phyloP scores from a whole-genome alignment of 768 basidiomycete species.

The Trametes cingulata region DNA sequence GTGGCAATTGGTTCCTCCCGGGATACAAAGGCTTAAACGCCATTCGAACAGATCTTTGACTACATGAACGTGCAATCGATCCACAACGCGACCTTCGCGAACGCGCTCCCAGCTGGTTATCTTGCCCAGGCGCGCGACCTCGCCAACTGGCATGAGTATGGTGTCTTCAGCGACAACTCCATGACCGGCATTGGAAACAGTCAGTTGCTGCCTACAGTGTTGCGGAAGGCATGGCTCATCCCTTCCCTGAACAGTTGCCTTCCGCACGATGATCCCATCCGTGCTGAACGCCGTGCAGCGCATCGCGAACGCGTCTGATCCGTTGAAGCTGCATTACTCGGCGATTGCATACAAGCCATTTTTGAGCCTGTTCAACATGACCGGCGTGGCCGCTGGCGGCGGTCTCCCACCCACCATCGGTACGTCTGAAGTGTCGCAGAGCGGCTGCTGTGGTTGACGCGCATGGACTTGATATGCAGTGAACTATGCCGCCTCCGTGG shows the following conservation, averaged over 20 bases:
- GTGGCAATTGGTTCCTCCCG: no score
- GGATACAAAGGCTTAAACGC: neutral
- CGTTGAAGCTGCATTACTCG: conserved; percentile 58
- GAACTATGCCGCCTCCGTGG: conserved; percentile 58
- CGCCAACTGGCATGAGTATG: conserved; percentile 75
- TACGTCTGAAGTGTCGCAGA: conserved; percentile 25
- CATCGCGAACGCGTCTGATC: conserved; percentile 51
- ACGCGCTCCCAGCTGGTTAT: conserved; percentile 46
- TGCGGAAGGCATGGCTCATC: neutral
- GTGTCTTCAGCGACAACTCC: conserved; percentile 57
- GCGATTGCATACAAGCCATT: conserved; percentile 79
- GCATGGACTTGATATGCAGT: conserved; percentile 41
- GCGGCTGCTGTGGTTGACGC: neutral
- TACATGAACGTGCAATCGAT: conserved; percentile 74
- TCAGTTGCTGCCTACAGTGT: neutral
- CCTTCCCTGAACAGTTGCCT: conserved; percentile 52
- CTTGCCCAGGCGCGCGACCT: conserved; percentile 58
- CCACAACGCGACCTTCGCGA: conserved; percentile 59
- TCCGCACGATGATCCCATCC: conserved; percentile 60
- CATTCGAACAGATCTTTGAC: conserved; percentile 54
- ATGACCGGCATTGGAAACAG: conserved; percentile 52
- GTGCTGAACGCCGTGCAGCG: conserved; percentile 54
- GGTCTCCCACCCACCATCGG: conserved; percentile 61
- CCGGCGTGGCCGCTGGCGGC: conserved; percentile 50
- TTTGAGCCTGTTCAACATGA: conserved; percentile 78